phyloP scores from a whole-genome alignment of 169 alveolate species.

The Cystoisospora suis region DNA sequence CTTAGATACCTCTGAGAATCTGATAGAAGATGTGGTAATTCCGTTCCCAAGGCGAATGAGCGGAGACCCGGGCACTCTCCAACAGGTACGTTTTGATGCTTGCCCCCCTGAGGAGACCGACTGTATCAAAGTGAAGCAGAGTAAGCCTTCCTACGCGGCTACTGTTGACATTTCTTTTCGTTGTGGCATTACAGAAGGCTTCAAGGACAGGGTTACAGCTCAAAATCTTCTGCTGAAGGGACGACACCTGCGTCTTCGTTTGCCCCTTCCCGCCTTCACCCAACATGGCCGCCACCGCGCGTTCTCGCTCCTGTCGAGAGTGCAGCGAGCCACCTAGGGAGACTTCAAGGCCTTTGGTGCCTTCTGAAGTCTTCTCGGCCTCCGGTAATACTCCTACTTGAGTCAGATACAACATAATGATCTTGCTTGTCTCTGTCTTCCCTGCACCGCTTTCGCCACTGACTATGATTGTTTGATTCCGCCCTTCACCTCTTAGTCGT shows the following conservation, averaged over 20 bases:
- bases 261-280: background rate
- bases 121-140: slow-evolving; percentile 88
- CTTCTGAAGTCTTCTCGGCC: background rate
- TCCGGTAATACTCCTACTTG: background rate
- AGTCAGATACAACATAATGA: slow-evolving; percentile 67
- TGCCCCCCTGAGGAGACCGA: slow-evolving; percentile 90
- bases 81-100: slow-evolving; percentile 93
- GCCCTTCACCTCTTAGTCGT: slow-evolving; percentile 46
- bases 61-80: slow-evolving; percentile 94
- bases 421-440: slow-evolving; percentile 97
- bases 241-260: slow-evolving; percentile 27
- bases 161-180: slow-evolving; percentile 96
- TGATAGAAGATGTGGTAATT: slow-evolving; percentile 97
- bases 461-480: slow-evolving; percentile 94
- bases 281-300: slow-evolving; percentile 2
- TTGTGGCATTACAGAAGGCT: slow-evolving; percentile 99
- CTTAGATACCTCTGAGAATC: slow-evolving; percentile 64
- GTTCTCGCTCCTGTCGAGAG: slow-evolving; percentile 7
- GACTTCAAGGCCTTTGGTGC: background rate
- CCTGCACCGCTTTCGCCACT: slow-evolving; percentile 99
- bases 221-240: slow-evolving; percentile 78
- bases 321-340: background rate
- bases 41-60: slow-evolving; percentile 88
- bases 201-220: slow-evolving; percentile 97
- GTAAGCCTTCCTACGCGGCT: slow-evolving; percentile 98